Base-by-base conservation (phyloP, 2,329 filamentous ascomycete genomes). In the Plenodomus biglobosus region DNA sequence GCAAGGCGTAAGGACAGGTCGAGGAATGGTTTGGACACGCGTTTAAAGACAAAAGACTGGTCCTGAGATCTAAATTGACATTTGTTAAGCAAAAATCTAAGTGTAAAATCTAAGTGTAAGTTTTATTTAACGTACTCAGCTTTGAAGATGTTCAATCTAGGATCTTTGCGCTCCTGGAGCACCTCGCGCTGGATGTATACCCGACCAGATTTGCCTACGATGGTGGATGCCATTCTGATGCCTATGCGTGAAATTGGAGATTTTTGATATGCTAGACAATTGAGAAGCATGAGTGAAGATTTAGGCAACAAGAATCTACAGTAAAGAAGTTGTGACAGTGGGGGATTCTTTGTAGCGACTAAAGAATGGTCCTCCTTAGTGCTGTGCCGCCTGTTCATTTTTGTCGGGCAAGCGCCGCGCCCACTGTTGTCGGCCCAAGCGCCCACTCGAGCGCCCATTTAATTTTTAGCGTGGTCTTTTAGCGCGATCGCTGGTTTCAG, bases 181-280 rank as follows among this genome's bases (percentile, higher is more conserved):
- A 72, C 58, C 35, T 67, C 50, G 53, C 57, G 54, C 52, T 61
- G 52, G 47, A 63, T 48, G 52, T 74, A 74, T 45, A 62, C 56
- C 48, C 70, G 68, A 65, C 71, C 67, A 44, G 68, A 72, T 48
- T 70, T 60, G 44, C 69, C 65, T 38, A 66, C 54, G 39, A 73
- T 49, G 7, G 65, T 68, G 36, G 66, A 73, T 45, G 50, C 55
- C 64, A 64, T 66, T 64, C 65, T 71, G 46, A 65, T 55, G 49
- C 58, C 56, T 63, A 46, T 53, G 52, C 39, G 55, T 44, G 30
- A 18, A 42, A 42, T 53, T 41, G 42, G 53, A 43, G 41, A 38
- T 54, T 42, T 46, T 37, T 48, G 46, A 39, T 37, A 43, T 44
- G 41, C 42, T 48, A 58, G 48, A 53, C 42, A 48, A 55, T 46